A percentile compares a stretch with the other conserved stretches of the same genome.
phyloP scores from a whole-genome alignment of 805 yeast genomes.

The Kuraishia cidri region DNA sequence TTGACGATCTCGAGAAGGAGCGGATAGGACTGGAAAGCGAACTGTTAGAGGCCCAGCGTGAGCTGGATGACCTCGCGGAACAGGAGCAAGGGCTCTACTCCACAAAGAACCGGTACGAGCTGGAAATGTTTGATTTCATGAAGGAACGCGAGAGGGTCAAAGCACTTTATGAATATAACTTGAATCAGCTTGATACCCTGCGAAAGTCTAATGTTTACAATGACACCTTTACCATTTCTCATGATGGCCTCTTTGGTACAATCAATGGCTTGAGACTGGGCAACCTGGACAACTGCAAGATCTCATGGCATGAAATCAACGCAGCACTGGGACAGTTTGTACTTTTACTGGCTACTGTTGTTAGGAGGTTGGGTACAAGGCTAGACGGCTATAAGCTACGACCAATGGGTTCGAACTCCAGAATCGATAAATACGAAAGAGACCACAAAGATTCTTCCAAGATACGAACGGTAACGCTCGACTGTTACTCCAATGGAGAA shows the following conservation, averaged over 20 bases:
- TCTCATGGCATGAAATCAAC: slow-evolving; percentile 87
- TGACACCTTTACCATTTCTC: slow-evolving; percentile 76
- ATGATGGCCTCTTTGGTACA: slow-evolving; percentile 78
- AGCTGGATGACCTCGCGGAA: slow-evolving; percentile 22
- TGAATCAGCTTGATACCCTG: slow-evolving; percentile 60
- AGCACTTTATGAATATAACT: slow-evolving; percentile 51
- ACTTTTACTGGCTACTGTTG: slow-evolving; percentile 56
- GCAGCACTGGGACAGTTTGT: slow-evolving; percentile 87
- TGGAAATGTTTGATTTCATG: slow-evolving; percentile 39
- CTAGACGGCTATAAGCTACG: slow-evolving; percentile 53
- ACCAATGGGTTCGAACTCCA: slow-evolving; percentile 82
- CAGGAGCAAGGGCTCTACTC: slow-evolving; percentile 38
- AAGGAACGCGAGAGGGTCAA: slow-evolving; percentile 55
- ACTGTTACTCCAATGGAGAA: slow-evolving; percentile 63
- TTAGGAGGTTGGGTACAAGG: slow-evolving; percentile 43
- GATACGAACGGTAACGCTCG: slow-evolving; percentile 30
- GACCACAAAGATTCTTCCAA: slow-evolving; percentile 25
- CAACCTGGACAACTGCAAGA: slow-evolving; percentile 41
- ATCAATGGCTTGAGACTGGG: slow-evolving; percentile 87
- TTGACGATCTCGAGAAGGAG: slow-evolving; percentile 31
- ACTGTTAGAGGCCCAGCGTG: slow-evolving; percentile 31
- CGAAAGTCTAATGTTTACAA: slow-evolving; percentile 75
- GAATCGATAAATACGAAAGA: slow-evolving; percentile 47
- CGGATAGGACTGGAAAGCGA: slow-evolving; percentile 38
- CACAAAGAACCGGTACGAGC: slow-evolving; percentile 45